A percentile compares a stretch with the other conserved stretches of the same genome.
These are phyloP conservation scores for Rhododendron griersonianum DNA, from an alignment of 148 eudicot species.

Conservation along the genomic window DNA sequence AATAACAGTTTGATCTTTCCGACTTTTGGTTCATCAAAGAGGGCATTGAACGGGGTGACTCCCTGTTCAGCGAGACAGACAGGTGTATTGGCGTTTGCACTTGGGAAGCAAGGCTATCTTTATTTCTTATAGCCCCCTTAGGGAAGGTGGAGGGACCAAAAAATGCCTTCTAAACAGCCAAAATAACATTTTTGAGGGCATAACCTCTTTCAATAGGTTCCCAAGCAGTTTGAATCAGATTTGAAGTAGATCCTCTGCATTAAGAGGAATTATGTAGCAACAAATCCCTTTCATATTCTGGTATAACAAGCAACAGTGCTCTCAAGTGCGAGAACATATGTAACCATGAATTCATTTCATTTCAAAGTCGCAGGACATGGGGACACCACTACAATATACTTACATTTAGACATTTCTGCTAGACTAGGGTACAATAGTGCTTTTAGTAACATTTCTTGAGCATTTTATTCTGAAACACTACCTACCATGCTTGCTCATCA, in stretches of 20 bases:
- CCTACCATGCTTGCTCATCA: background rate
- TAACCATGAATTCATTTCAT: background rate
- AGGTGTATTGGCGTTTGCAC: background rate
- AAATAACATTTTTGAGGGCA: background rate
- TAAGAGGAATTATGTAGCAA: background rate
- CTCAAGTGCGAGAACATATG: background rate
- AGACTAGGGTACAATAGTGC: background rate
- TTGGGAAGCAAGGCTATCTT: background rate
- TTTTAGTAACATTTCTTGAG: background rate
- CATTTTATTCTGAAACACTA: background rate
- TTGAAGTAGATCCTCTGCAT: background rate
- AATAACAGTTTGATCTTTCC: background rate
- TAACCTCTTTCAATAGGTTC: background rate
- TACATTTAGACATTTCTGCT: background rate
- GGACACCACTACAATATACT: background rate
- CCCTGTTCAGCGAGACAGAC: background rate
- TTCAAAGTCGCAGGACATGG: background rate
- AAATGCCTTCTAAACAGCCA: background rate
- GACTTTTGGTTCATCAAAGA: background rate
- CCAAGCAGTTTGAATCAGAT: background rate
- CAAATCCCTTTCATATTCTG: background rate
- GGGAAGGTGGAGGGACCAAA: background rate
- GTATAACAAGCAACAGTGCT: background rate
- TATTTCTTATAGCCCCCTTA: background rate
- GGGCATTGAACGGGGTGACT: background rate